A percentile compares a stretch with the other conserved stretches of the same genome.
phyloP scores from a whole-genome alignment of 768 basidiomycete species.

The Holtermannia corniformis region DNA sequence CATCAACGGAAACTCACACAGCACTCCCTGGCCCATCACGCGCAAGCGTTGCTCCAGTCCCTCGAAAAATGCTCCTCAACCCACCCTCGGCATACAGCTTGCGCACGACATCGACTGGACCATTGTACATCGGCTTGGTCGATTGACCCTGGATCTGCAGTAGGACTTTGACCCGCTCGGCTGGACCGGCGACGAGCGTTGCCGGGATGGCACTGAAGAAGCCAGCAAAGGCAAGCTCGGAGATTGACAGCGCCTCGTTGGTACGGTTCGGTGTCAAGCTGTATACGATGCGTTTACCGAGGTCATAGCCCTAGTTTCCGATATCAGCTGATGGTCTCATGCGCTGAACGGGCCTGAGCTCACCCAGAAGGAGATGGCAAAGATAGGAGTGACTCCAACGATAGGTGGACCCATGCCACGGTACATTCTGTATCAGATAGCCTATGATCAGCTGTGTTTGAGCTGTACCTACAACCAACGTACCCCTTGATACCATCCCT shows the following conservation, averaged over 20 bases:
- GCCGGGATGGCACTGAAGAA: conserved; percentile 89
- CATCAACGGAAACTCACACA: conserved; percentile 53
- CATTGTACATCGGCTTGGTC: conserved; percentile 58
- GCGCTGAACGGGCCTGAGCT: conserved; percentile 18
- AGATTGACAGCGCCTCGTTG: conserved; percentile 54
- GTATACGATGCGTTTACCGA: conserved; percentile 77
- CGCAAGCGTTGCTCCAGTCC: conserved; percentile 83
- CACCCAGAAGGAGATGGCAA: conserved; percentile 97
- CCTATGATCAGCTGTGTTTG: background rate
- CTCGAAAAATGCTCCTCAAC: conserved; percentile 79
- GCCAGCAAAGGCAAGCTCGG: conserved; percentile 82
- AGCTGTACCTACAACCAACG: conserved; percentile 25
- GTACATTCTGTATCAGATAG: conserved; percentile 33
- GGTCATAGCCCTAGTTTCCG: conserved; percentile 74
- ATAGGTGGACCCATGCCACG: conserved; percentile 74
- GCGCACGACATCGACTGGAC: conserved; percentile 79
- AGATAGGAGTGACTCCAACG: conserved; percentile 93
- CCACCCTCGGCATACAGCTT: conserved; percentile 93
- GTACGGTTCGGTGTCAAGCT: conserved; percentile 67
- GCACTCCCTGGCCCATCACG: conserved; percentile 95
- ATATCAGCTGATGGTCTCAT: background rate
- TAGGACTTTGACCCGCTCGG: conserved; percentile 92
- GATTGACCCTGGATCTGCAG: conserved; percentile 83
- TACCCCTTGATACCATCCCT: conserved; percentile 84
- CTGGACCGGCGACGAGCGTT: conserved; percentile 85